Base-by-base conservation (phyloP, 2,329 filamentous ascomycete genomes). In the Spiromastix sp. region DNA sequence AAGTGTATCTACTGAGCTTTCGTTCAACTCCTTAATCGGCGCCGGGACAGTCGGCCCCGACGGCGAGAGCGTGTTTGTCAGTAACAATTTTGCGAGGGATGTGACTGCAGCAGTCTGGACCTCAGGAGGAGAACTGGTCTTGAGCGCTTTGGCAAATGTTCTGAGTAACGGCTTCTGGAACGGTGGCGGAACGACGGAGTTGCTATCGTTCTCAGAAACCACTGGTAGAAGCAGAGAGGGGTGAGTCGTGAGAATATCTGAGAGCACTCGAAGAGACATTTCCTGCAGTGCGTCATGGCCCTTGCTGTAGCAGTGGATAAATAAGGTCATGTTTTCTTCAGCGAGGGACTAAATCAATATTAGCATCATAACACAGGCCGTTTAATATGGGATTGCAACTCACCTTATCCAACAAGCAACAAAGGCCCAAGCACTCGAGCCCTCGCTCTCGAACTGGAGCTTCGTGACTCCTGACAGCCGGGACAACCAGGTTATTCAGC, bases 401-500 rank as follows among this genome's bases (percentile, higher is more conserved):
- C 53, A 76, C 72, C 64, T 85, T 85, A 54, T 94, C 87, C 5
- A 98, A 76, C 19, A 98, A 71, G 47, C 87, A 87, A 57, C 86
- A 95, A 7, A 98, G 70, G 3, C 91, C 91, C 7, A 98, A 66
- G 50, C 89, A 96, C 13, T 93, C 70, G 9, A 98, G 68, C 12
- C 91, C 91, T 38, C 85, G 76, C 61, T 98, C 91, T 42, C 91
- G 77, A 29, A 98, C 86, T 1, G 87, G 85, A 4, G 85, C 84
- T 54, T 96, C 87, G 48, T 94, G 85, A 51, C 83, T 91, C 45
- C 89, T 79, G 11, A 98, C 89, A 18, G 91, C 91, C 5, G 91
- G 91, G 2, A 98, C 86, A 28, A 98, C 85, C 6, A 98, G 72
- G 46, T 91, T 96, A 66, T 98, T 96, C 32, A 98, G 70, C 82